phyloP scores from a whole-genome alignment of 371 early-diverging fungal genomes.

The Batkoa obscura region DNA sequence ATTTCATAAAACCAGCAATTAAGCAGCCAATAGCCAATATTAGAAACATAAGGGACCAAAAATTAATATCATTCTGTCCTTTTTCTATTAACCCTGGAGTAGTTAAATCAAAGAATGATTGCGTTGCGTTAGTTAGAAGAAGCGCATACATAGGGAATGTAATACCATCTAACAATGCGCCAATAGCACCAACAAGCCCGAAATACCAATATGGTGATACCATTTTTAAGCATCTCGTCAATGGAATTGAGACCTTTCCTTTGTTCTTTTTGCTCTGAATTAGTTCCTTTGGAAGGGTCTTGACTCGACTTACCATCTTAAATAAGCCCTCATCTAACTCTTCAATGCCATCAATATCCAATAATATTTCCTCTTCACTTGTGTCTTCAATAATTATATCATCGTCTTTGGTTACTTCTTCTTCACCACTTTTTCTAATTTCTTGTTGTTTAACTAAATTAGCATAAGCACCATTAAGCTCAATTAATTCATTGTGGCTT shows the following conservation, averaged over 20 bases:
- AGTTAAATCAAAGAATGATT: neutral
- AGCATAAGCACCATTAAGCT: conserved; percentile 14
- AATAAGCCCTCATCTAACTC: neutral
- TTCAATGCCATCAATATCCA: neutral
- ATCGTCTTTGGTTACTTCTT: neutral
- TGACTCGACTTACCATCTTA: neutral
- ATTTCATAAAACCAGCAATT: conserved; percentile 22
- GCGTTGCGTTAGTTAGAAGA: conserved; percentile 10
- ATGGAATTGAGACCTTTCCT: neutral
- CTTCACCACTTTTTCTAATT: conserved; percentile 5
- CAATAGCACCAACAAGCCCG: conserved; percentile 15
- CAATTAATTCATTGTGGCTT: conserved; percentile 46
- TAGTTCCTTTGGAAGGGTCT: neutral
- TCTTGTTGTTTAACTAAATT: conserved; percentile 32
- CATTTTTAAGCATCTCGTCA: neutral
- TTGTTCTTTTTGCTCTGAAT: neutral
- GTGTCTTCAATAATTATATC: neutral
- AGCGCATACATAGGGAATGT: conserved; percentile 20
- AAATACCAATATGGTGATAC: conserved; percentile 19
- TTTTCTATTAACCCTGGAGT: neutral
- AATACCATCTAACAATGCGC: conserved; percentile 16
- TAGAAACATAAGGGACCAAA: conserved; percentile 38
- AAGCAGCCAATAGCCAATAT: conserved; percentile 29
- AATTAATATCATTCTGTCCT: conserved; percentile 16
- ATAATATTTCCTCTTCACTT: neutral